phyloP scores from a whole-genome alignment of 768 basidiomycete species.

The Exsudoporus frostii region DNA sequence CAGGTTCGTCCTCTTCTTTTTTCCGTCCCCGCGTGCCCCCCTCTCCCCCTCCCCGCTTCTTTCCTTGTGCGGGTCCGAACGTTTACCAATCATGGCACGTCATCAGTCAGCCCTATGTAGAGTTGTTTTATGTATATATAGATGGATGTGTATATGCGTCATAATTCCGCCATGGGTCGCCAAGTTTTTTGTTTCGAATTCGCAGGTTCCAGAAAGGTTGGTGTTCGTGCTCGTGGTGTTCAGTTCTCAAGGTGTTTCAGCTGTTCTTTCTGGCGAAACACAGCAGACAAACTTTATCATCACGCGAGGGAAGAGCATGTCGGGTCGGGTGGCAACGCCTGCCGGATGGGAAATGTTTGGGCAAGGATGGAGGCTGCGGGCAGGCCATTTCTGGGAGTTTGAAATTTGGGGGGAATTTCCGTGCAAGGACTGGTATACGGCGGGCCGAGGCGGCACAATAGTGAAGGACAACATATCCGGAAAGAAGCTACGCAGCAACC shows the following conservation, averaged over 20 bases:
- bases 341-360: conserved; percentile 5
- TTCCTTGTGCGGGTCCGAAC: conserved; percentile 5
- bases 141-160: neutral
- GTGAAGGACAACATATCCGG: conserved; percentile 28
- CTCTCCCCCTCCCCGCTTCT: neutral
- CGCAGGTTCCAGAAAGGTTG: neutral
- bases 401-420: conserved; percentile 24
- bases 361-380: conserved; percentile 10
- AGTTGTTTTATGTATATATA: neutral
- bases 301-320: conserved; percentile 19
- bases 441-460: conserved; percentile 21
- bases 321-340: conserved; percentile 13
- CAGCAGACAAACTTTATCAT: neutral
- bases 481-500: conserved; percentile 22
- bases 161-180: neutral
- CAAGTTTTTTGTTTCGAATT: neutral
- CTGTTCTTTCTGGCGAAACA: conserved; percentile 8
- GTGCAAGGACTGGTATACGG: neutral
- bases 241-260: conserved; percentile 1
- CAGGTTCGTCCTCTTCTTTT: neutral
- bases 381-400: conserved; percentile 10
- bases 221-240: too few relatives aligned
- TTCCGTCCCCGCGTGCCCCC: conserved; percentile 2
- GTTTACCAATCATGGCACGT: conserved; percentile 2
- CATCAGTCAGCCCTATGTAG: conserved; percentile 7